Percentiles rank a stretch among this genome's conserved stretches.
phyloP scores from a whole-genome alignment of 257 asterid genomes.

The Jacaranda copaia region DNA sequence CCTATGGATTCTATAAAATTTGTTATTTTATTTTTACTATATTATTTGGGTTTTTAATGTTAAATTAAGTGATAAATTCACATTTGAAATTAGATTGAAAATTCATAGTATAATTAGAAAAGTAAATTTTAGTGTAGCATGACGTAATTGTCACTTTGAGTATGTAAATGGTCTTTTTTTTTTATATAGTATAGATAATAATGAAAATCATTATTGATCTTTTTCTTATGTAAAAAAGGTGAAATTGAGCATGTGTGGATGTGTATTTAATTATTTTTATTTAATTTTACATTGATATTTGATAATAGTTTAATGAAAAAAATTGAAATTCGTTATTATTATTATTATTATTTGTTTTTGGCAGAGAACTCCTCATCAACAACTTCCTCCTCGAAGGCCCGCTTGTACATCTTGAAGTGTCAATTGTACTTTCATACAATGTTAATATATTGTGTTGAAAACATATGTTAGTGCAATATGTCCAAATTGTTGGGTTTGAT shows the following conservation, averaged over 20 bases:
- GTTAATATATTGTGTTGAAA: background rate
- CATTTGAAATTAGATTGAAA: too few relatives aligned
- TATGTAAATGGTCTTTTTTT: too few relatives aligned
- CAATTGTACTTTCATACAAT: background rate
- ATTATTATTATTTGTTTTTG: background rate
- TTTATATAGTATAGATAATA: too few relatives aligned
- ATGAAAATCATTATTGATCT: too few relatives aligned
- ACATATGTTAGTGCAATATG: background rate
- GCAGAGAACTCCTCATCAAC: constrained; percentile 78
- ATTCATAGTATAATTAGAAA: too few relatives aligned
- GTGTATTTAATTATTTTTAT: background rate
- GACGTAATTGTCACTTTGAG: too few relatives aligned
- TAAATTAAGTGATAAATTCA: too few relatives aligned
- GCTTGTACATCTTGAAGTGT: constrained; percentile 48
- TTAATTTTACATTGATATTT: background rate
- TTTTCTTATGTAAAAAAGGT: background rate
- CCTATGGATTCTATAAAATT: too few relatives aligned
- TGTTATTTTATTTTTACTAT: too few relatives aligned
- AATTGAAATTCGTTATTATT: background rate
- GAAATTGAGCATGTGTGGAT: background rate
- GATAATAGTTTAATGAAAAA: background rate
- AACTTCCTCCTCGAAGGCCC: constrained; percentile 73
- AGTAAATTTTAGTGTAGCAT: too few relatives aligned
- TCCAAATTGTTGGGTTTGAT: background rate
- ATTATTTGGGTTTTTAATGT: too few relatives aligned